These are phyloP conservation scores for Coffea humblotiana DNA, from an alignment of 305 asterid genomes.

Conservation along the genomic window DNA sequence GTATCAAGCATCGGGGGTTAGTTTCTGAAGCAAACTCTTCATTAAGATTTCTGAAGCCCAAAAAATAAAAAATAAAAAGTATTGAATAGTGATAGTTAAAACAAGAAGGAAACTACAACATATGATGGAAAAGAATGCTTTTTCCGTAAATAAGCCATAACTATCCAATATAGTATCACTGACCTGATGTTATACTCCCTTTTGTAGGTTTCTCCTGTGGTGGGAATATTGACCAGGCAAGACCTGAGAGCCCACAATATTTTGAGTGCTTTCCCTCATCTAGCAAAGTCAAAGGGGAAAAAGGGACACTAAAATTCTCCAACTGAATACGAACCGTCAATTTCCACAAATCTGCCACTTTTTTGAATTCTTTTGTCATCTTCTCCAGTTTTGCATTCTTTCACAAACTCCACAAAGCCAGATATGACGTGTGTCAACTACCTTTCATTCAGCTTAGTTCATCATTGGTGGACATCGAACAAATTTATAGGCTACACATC, in stretches of 20 bases:
- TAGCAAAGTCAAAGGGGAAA: slow-evolving; percentile 53
- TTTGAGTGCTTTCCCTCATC: slow-evolving; percentile 72
- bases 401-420: slow-evolving; percentile 18
- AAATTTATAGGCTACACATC: not conserved
- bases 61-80: not conserved
- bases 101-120: not conserved
- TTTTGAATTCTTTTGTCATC: slow-evolving; percentile 18
- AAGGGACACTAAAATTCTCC: slow-evolving; percentile 46
- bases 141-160: not conserved
- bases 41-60: not conserved
- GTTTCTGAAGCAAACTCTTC: slow-evolving; percentile 12
- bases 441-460: not conserved
- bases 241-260: slow-evolving; percentile 90
- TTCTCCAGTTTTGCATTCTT: slow-evolving; percentile 28
- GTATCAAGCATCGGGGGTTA: slow-evolving; percentile 78
- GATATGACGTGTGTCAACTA: slow-evolving; percentile 13
- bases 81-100: not conserved
- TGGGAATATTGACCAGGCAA: slow-evolving; percentile 91
- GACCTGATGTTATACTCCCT: slow-evolving; percentile 16
- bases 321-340: not conserved
- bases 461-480: not conserved
- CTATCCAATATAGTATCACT: slow-evolving; percentile 11
- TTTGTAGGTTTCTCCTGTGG: slow-evolving; percentile 67
- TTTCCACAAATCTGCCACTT: slow-evolving; percentile 17
- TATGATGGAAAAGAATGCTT: not conserved